Base-by-base conservation (phyloP, 805 yeast genomes). In the Priceomyces carsonii region DNA sequence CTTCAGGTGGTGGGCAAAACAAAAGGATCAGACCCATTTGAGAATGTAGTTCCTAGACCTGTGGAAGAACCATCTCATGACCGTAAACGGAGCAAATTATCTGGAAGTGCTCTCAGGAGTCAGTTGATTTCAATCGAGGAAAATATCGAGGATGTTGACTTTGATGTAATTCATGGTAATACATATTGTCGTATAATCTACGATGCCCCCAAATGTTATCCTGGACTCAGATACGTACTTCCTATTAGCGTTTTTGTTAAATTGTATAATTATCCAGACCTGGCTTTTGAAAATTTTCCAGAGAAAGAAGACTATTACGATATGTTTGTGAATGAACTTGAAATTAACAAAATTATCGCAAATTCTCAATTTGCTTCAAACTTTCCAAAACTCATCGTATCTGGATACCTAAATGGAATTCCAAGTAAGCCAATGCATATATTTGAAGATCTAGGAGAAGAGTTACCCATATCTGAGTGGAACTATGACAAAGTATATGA, bases 111-210 rank as follows among this genome's bases (percentile, higher is more conserved):
- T n/a, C 12, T 22, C 10, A 22, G 5, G 25, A 13, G 12, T n/a
- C 4, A 3, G 10, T 22, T 13, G 10, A n/a, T 13, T 22, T n/a
- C 12, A 22, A 25, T 25, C 9, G 27, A 25, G 15, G 27, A 25
- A 8, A 28, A 16, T 28, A 12, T 13, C n/a, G 4, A 3, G 2
- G 19, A 22, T 14, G 12, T 18, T 14, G 19, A 28, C 19, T 9
- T 9, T 14, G 33, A 30, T 16, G 18, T 14, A 3, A 30, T 30
- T 20, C 12, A 21, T 6, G 33, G 33, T 12, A 30, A 30, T 22
- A 30, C 33, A n/a, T 18, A 18, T 20, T 30, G 33, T 30, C 26
- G 33, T 21, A 26, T 30, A n/a, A 30, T 30, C 15, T 30, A 30
- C 17, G 33, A 30, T 30, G 5, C 33, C 17, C 18, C 26, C 4